These are phyloP conservation scores for Ceratocystis lukuohia DNA, from an alignment of 2,329 filamentous ascomycete genomes.

Conservation along the genomic window DNA sequence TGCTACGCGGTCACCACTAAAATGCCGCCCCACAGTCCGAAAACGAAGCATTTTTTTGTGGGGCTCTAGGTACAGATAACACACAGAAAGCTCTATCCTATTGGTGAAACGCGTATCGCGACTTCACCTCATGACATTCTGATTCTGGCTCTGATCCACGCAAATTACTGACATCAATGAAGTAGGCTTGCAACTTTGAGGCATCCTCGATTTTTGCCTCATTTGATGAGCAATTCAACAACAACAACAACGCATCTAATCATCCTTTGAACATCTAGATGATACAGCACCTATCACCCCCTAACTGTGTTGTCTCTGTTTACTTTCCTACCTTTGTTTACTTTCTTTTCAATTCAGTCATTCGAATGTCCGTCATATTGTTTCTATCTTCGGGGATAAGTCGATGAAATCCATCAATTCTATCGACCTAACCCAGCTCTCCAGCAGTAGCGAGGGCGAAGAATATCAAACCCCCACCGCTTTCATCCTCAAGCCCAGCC, in stretches of 20 bases:
- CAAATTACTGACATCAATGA: not conserved
- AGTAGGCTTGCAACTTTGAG: not conserved
- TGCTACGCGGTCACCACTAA: no score
- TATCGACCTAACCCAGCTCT: conserved; percentile 12
- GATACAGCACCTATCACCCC: not conserved
- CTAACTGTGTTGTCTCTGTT: not conserved
- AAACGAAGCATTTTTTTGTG: not conserved
- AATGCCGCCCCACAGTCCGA: not conserved
- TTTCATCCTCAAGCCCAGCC: not conserved
- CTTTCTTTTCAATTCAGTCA: not conserved
- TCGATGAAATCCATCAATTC: conserved; percentile 8
- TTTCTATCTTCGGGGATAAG: not conserved
- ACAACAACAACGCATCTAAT: not conserved
- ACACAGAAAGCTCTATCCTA: not conserved
- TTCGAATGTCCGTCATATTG: conserved; percentile 5
- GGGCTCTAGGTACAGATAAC: not conserved
- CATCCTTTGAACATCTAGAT: not conserved
- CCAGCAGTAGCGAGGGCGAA: conserved; percentile 5
- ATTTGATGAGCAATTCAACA: not conserved
- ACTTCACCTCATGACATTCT: not conserved
- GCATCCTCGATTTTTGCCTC: not conserved
- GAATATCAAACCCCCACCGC: not conserved
- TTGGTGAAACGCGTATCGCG: not conserved
- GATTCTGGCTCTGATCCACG: not conserved
- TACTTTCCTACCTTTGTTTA: not conserved